Evolutionary conservation across 164 flowering plant genomes (phyloP), one percentile per base, ranked within the genome.

Genomic region (Vitis rotundifolia): DNA sequence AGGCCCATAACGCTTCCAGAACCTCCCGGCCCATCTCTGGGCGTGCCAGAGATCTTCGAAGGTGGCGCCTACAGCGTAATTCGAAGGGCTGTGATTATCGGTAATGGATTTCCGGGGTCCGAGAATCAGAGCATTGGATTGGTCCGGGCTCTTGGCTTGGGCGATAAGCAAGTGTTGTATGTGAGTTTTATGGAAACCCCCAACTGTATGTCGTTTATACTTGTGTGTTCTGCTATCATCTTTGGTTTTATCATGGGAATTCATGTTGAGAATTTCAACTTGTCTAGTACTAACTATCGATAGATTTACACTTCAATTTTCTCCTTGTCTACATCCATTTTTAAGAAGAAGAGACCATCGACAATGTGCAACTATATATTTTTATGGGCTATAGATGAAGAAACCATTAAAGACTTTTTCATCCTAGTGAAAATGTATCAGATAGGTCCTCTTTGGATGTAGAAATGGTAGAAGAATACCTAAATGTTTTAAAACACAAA

Each of bases 61-160:
- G 91, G 81, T 48, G 98, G 92, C 5, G 83, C 86, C 44, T 81
- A 85, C 72, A 84, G 81, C 75, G 89, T 85, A 8, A 61, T 94
- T 12, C 69, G 91, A 28, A 84, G 97, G 11, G 98, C 95, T 2
- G 87, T 94, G 51, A 77, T 94, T 16, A 89, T 94, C 59, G 97
- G 99, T 0, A 91, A 91, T 68, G 97, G 98, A 2, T 89, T 79
- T 59, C 72, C 96, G 14, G 87, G 87, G 29, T 82, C 97, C 8
- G 99, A 94, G 84, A 92, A 90, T 78, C 99, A 94, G 81, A 74
- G 92, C 77, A 60, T 94, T 68, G 99, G 98, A 1, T 77, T 94
- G 80, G 91, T 88, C 71, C 88, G 92, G 22, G 99, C 99, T 44
- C 97, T 94, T 3, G 99, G 98, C 19, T 73, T 94, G 18, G 66